Percentiles rank a stretch among this genome's conserved stretches.
phyloP scores from a whole-genome alignment of 768 basidiomycete genomes.

The Ramaria sp. region DNA sequence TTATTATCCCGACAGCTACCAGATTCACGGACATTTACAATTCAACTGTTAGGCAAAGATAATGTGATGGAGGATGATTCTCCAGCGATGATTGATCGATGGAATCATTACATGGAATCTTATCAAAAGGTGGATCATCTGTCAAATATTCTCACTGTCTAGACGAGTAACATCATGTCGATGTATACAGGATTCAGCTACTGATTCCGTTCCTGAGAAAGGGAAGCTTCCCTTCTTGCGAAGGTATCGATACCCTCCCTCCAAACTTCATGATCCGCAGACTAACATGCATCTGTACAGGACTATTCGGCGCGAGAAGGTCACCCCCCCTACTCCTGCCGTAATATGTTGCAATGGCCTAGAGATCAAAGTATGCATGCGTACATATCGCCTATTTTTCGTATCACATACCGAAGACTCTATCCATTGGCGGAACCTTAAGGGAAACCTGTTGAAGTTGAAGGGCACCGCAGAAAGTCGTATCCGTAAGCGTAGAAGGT shows the following conservation, averaged over 20 bases:
- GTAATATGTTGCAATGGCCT: conserved; percentile 37
- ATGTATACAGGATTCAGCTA: conserved; percentile 39
- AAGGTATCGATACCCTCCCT: conserved; percentile 30
- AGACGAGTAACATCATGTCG: not conserved
- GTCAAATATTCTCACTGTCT: not conserved
- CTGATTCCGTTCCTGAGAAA: conserved; percentile 40
- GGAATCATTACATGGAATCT: conserved; percentile 72
- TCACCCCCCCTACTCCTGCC: conserved; percentile 22
- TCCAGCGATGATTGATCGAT: conserved; percentile 63
- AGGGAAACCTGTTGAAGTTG: not conserved
- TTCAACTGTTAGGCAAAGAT: conserved; percentile 73
- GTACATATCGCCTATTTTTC: conserved; percentile 75
- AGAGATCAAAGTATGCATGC: conserved; percentile 77
- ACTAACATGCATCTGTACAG: conserved; percentile 23
- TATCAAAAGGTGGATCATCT: conserved; percentile 33
- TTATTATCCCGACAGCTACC: conserved; percentile 35
- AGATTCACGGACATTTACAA: conserved; percentile 52
- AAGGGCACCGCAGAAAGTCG: not conserved
- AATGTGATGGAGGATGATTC: conserved; percentile 66
- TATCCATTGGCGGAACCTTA: conserved; percentile 29
- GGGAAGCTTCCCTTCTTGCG: conserved; percentile 53
- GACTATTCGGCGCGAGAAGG: conserved; percentile 20
- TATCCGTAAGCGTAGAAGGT: not conserved
- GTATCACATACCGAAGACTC: conserved; percentile 59
- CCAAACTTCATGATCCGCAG: not conserved